Base-by-base conservation (phyloP, 2,329 filamentous ascomycete genomes). In the Mycocentrospora acerina region DNA sequence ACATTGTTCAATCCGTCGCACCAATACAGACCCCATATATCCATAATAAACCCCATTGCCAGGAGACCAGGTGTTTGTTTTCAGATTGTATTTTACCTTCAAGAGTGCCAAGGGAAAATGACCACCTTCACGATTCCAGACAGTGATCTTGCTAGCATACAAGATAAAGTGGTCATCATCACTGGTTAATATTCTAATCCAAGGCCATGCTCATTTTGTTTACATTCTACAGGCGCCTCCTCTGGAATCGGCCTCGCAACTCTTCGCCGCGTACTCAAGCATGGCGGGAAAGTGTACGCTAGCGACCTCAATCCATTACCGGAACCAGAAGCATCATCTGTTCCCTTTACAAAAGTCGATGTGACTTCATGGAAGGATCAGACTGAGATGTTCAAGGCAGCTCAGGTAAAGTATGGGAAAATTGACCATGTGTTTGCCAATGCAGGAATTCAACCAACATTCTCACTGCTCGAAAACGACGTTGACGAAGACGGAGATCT, bases 231-330 rank as follows among this genome's bases (percentile, higher is more conserved):
- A 74, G 79, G 80, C 32, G 77, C 77, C 39, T 78, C 77, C 0
- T 80, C 78, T 2, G 81, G 81, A 12, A 83, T 83, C 36, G 80
- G 80, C 22, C 71, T 81, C 11, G 76, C 76, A 37, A 81, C 80
- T 1, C 70, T 74, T 7, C 59, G 73, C 7, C 64, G 77, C 2
- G 71, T 82, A 11, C 66, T 82, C 7, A 63, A 71, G 1, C 59
- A 74, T 1, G 79, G 78, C 14, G 80, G 78, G 18, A 71, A 68
- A 12, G 79, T 83, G 13, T 70, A 81, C 42, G 74, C 72, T 17
- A 75, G 69, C 24, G 81, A 84, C 51, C 43, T 81, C 28, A 72
- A 75, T 26, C 61, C 73, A 2, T 64, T 70, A 0, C 58, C 68
- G 46, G 32, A 52, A 18, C 54, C 56, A 0, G 55, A 62, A 18